Evolutionary conservation across 495 filamentous ascomycete genomes (phyloP).

Genomic region (Daldinia concentrica): DNA sequence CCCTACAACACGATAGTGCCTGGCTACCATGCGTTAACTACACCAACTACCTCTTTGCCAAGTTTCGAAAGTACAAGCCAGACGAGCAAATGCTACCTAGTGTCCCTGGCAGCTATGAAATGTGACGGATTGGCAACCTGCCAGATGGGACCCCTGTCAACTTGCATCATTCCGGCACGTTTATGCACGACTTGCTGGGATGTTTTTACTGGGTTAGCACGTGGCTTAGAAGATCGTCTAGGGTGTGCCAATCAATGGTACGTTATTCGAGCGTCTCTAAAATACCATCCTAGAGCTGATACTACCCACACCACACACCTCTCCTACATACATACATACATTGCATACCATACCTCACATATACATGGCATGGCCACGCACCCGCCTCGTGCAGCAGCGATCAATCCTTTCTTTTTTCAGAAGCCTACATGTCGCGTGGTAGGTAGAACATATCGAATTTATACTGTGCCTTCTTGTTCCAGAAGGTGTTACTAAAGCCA

Average conservation of each 20-base stretch:
- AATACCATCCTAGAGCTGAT: neutral
- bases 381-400: neutral
- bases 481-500: constrained; percentile 9
- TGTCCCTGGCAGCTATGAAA: constrained; percentile 8
- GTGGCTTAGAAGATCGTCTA: neutral
- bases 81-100: too few species aligned
- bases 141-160: neutral
- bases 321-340: neutral
- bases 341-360: neutral
- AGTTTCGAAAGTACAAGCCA: neutral
- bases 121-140: constrained; percentile 7
- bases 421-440: neutral
- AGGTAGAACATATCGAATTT: neutral
- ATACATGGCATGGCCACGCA: neutral
- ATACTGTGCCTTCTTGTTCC: constrained; percentile 6
- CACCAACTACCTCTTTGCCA: neutral
- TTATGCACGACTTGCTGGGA: neutral
- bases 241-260: neutral
- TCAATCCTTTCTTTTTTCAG: neutral
- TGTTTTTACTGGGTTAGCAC: neutral
- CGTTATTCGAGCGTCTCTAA: neutral
- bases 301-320: neutral
- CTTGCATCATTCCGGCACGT: neutral
- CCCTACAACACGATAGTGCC: neutral
- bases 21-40: neutral